These are phyloP conservation scores for Penicillium palitans DNA, from an alignment of 2,329 filamentous ascomycete species.

Conservation along the genomic window DNA sequence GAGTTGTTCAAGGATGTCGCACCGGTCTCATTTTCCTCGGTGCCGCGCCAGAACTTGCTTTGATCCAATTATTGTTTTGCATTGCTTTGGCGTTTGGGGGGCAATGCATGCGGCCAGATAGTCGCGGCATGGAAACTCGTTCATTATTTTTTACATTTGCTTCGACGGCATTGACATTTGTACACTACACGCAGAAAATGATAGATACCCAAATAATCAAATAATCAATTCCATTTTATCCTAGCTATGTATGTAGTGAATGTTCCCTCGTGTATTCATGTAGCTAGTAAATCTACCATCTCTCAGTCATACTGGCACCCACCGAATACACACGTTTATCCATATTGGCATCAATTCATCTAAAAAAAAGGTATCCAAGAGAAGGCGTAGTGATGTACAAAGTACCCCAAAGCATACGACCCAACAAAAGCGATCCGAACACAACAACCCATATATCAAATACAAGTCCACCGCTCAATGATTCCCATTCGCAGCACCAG, in stretches of 20 bases:
- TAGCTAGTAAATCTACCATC: background rate
- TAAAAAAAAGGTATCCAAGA: conserved; percentile 14
- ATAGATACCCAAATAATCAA: conserved; percentile 24
- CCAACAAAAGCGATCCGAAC: conserved; percentile 6
- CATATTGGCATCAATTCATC: conserved; percentile 17
- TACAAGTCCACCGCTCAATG: conserved; percentile 24
- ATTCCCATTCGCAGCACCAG: conserved; percentile 36
- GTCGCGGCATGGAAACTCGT: background rate
- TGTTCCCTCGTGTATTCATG: too few species aligned
- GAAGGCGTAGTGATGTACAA: conserved; percentile 18
- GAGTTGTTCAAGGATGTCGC: background rate
- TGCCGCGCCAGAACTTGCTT: background rate
- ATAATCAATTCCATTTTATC: background rate
- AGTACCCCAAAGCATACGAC: conserved; percentile 8
- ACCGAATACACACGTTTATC: background rate
- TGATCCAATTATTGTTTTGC: conserved; percentile 13
- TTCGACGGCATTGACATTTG: conserved; percentile 4
- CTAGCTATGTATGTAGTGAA: too few species aligned
- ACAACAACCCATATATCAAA: background rate
- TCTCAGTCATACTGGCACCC: background rate
- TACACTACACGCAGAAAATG: conserved; percentile 19
- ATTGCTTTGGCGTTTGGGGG: conserved; percentile 25
- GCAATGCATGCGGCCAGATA: background rate
- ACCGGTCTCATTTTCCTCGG: background rate
- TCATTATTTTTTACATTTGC: background rate